Evolutionary conservation across 1,284 basidiomycete genomes (phyloP).

Genomic region (Waitea zeae): DNA sequence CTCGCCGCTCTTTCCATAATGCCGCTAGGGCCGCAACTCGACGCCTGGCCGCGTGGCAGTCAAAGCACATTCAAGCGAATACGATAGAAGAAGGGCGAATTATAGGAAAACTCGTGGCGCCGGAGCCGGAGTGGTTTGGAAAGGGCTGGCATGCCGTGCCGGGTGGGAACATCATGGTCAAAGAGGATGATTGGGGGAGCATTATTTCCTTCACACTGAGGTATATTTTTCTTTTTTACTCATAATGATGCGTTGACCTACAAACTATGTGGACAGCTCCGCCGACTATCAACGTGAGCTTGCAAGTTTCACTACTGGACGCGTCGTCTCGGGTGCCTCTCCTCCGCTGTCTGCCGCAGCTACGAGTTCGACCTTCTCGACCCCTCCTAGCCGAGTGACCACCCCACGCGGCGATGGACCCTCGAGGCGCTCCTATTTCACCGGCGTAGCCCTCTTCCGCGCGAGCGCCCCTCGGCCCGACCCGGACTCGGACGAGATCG

Average conservation of each 20-base stretch:
- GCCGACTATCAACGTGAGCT: slow-evolving; percentile 44
- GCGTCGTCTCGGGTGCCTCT: slow-evolving; percentile 1
- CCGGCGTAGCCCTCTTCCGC: slow-evolving; percentile 25
- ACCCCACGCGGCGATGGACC: too few relatives aligned
- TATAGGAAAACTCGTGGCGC: too few relatives aligned
- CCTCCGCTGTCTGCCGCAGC: slow-evolving; percentile 1
- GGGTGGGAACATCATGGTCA: slow-evolving; percentile 45
- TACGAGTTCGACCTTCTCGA: slow-evolving; percentile 13
- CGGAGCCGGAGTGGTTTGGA: slow-evolving; percentile 48
- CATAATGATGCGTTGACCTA: background rate
- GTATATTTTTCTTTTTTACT: slow-evolving; percentile 15
- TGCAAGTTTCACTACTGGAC: slow-evolving; percentile 20
- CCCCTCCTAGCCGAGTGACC: slow-evolving; percentile 8
- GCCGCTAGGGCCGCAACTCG: slow-evolving; percentile 30
- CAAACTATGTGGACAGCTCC: slow-evolving; percentile 20
- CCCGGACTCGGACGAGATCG: slow-evolving; percentile 36
- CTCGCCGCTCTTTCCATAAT: slow-evolving; percentile 34
- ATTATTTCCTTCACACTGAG: slow-evolving; percentile 59
- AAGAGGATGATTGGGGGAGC: slow-evolving; percentile 59
- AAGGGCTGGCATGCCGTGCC: slow-evolving; percentile 44
- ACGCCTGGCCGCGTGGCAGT: slow-evolving; percentile 42
- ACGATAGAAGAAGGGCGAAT: too few relatives aligned
- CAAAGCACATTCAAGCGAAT: slow-evolving; percentile 28
- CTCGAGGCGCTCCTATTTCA: slow-evolving; percentile 27
- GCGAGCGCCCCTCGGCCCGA: slow-evolving; percentile 23